Conservation (phyloP, 2,329 filamentous ascomycete species). For the Aureobasidium sp. region DNA sequence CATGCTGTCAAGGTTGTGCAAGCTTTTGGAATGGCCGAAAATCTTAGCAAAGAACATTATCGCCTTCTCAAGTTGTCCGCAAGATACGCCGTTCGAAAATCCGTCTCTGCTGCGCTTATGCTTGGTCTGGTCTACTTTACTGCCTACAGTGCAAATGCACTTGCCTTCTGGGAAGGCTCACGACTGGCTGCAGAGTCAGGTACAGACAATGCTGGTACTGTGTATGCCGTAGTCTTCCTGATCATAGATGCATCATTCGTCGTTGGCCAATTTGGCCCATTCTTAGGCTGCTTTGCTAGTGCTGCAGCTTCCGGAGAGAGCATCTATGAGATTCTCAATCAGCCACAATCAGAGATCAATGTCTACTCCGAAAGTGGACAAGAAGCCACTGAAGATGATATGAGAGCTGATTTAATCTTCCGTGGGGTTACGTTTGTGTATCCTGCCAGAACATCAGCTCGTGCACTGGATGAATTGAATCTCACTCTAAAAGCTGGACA, state of each 20-base stretch:
- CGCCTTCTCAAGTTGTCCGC: slow-evolving; percentile 30
- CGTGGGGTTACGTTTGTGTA: slow-evolving; percentile 38
- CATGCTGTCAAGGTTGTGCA: slow-evolving; percentile 42
- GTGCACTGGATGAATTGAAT: slow-evolving; percentile 34
- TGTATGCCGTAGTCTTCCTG: slow-evolving; percentile 59
- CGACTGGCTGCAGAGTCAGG: slow-evolving; percentile 23
- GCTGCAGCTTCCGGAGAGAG: slow-evolving; percentile 47
- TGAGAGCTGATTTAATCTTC: slow-evolving; percentile 29
- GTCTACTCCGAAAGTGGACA: slow-evolving; percentile 30
- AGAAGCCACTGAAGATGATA: slow-evolving; percentile 14
- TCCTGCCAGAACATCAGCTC: slow-evolving; percentile 36
- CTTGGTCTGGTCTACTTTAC: slow-evolving; percentile 40
- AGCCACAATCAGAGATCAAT: slow-evolving; percentile 33
- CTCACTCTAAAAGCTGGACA: slow-evolving; percentile 33
- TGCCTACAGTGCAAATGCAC: slow-evolving; percentile 39
- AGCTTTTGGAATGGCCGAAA: slow-evolving; percentile 40
- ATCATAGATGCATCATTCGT: slow-evolving; percentile 59
- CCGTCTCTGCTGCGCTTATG: slow-evolving; percentile 35
- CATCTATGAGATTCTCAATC: slow-evolving; percentile 40
- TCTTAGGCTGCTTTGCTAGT: slow-evolving; percentile 49
- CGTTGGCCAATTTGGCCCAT: slow-evolving; percentile 55
- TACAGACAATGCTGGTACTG: slow-evolving; percentile 40
- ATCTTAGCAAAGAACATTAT: slow-evolving; percentile 34
- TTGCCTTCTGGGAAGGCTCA: slow-evolving; percentile 42
- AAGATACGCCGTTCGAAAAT: slow-evolving; percentile 35